A percentile compares a stretch with the other conserved stretches of the same genome.
Conservation (phyloP, 108 stramenopile genomes). For the Heterococcus sp. region DNA sequence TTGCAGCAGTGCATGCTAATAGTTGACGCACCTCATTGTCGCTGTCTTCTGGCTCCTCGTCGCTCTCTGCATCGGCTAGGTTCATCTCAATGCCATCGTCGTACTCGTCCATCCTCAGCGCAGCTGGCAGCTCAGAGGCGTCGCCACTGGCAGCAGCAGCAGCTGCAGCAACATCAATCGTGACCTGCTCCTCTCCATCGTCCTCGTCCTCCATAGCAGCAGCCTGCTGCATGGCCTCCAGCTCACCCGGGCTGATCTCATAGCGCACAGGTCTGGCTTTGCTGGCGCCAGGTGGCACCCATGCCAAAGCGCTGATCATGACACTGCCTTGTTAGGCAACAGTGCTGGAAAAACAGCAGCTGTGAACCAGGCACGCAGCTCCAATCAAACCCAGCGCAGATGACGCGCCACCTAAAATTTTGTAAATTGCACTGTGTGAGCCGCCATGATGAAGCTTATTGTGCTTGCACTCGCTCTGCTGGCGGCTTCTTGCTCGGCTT, state of each 20-base stretch:
- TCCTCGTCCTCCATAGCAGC: background rate
- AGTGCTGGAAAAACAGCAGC: too few relatives aligned
- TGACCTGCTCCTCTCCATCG: conserved; percentile 1
- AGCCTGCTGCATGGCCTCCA: conserved; percentile 26
- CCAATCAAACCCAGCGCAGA: too few relatives aligned
- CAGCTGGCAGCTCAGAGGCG: conserved; percentile 62
- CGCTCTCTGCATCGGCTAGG: conserved; percentile 19
- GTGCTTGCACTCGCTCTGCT: too few relatives aligned
- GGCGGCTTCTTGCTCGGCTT: too few relatives aligned
- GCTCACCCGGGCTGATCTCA: conserved; percentile 25
- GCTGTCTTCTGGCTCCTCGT: background rate
- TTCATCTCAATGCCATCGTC: conserved; percentile 49
- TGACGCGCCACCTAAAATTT: too few relatives aligned
- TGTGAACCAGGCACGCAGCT: too few relatives aligned
- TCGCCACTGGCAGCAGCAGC: background rate
- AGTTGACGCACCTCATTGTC: background rate
- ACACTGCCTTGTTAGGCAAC: too few relatives aligned
- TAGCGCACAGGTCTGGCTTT: conserved; percentile 41
- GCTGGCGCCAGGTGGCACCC: conserved; percentile 32
- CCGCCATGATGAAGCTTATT: too few relatives aligned
- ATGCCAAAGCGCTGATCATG: conserved; percentile 39
- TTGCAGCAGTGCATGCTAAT: too few relatives aligned
- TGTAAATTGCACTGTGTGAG: too few relatives aligned
- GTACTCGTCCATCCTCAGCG: conserved; percentile 70
- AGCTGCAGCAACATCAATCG: background rate